phyloP scores from a whole-genome alignment of 2,329 filamentous ascomycete genomes.

The Penicillium sclerotigenum region DNA sequence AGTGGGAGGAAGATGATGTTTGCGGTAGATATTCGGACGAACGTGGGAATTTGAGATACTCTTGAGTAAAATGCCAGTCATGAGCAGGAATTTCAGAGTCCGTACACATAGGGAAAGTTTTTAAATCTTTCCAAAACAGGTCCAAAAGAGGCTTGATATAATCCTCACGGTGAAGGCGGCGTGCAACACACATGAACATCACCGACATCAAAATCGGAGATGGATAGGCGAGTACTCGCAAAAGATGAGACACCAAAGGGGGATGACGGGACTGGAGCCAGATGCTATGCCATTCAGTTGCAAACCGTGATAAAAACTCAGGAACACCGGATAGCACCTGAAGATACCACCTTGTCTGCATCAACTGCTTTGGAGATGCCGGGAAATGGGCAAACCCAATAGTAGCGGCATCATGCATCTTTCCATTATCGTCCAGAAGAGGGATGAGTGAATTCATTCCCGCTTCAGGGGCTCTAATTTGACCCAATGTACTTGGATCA shows the following conservation, averaged over 20 bases:
- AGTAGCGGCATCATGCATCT: background rate
- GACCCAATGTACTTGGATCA: constrained; percentile 22
- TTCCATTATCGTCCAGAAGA: constrained; percentile 8
- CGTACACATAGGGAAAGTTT: background rate
- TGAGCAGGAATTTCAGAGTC: background rate
- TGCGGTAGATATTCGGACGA: background rate
- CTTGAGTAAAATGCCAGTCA: background rate
- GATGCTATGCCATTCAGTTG: constrained; percentile 41
- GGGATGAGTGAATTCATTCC: background rate
- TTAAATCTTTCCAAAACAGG: background rate
- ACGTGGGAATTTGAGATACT: background rate
- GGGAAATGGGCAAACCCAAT: constrained; percentile 43
- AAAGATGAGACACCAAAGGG: background rate
- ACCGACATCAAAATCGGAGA: constrained; percentile 7
- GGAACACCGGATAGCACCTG: constrained; percentile 40
- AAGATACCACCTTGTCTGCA: constrained; percentile 34
- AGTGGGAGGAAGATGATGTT: background rate
- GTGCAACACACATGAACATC: constrained; percentile 3
- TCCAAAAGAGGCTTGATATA: background rate
- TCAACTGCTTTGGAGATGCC: constrained; percentile 9
- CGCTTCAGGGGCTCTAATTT: constrained; percentile 23
- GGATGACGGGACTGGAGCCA: background rate
- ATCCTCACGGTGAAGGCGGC: background rate
- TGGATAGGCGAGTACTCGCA: background rate
- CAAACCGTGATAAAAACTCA: constrained; percentile 46